Conservation (phyloP, 495 filamentous ascomycete species). For the Paragyromitra xinjiangensis region DNA sequence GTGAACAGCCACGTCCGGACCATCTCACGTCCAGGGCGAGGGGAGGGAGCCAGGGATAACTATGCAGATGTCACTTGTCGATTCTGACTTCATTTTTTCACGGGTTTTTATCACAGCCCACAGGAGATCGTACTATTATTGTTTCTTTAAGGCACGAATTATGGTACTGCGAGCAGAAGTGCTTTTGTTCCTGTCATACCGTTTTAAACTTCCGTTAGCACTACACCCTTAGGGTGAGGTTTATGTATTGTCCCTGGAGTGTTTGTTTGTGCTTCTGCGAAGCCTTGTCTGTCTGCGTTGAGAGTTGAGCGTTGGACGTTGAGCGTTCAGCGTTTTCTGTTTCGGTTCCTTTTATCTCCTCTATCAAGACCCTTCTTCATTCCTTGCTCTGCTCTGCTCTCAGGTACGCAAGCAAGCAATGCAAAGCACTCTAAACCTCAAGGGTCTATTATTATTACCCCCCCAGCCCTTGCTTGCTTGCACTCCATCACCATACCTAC, state of each 20-base stretch:
- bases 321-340: not conserved
- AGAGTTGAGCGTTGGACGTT: too few relatives aligned
- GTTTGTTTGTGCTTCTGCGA: constrained; percentile 14
- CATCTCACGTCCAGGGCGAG: not conserved
- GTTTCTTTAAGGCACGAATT: constrained; percentile 11
- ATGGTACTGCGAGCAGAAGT: constrained; percentile 4
- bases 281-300: constrained; percentile 2
- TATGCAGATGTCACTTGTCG: constrained; percentile 42
- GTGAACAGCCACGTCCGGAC: constrained; percentile 9
- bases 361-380: constrained; percentile 1
- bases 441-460: constrained; percentile 39
- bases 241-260: not conserved
- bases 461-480: constrained; percentile 27
- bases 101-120: constrained; percentile 5
- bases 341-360: constrained; percentile 1
- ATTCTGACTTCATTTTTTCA: constrained; percentile 23
- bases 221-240: not conserved
- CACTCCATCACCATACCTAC: constrained; percentile 23
- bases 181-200: constrained; percentile 1
- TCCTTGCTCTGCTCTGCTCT: constrained; percentile 11
- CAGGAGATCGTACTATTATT: constrained; percentile 31
- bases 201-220: not conserved
- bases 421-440: constrained; percentile 34
- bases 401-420: constrained; percentile 43
- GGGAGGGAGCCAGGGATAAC: not conserved